phyloP scores from a whole-genome alignment of 2,329 filamentous ascomycete species.

The Sclerotinia subarctica region DNA sequence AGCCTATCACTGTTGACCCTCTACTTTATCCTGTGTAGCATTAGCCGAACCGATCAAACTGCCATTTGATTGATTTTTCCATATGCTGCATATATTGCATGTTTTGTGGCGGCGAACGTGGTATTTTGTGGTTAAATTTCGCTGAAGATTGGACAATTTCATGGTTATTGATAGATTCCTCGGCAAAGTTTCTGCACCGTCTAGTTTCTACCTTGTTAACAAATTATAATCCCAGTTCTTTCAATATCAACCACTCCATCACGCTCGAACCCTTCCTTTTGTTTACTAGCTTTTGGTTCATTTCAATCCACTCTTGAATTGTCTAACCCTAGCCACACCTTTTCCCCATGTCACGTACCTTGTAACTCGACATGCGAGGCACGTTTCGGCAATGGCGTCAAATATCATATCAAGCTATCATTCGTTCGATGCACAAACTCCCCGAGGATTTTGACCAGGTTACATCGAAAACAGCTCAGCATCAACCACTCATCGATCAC shows the following conservation, averaged over 20 bases:
- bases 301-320: conserved; percentile 12
- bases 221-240: neutral
- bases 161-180: neutral
- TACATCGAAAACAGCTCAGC: neutral
- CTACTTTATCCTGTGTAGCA: neutral
- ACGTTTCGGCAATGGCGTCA: conserved; percentile 24
- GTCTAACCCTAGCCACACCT: conserved; percentile 1
- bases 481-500: conserved; percentile 8
- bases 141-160: conserved; percentile 18
- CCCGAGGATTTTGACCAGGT: conserved; percentile 16
- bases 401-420: conserved; percentile 16
- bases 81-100: neutral
- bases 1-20: neutral
- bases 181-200: conserved; percentile 15
- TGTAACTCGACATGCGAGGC: conserved; percentile 15
- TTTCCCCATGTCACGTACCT: conserved; percentile 14
- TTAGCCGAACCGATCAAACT: neutral
- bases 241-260: conserved; percentile 13
- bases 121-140: conserved; percentile 5
- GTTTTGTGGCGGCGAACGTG: conserved; percentile 15
- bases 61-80: neutral
- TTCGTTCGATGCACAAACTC: conserved; percentile 17
- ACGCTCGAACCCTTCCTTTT: conserved; percentile 5
- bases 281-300: neutral
- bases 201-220: neutral